A percentile compares a stretch with the other conserved stretches of the same genome.
These are phyloP conservation scores for Aspergillus indologenus DNA, from an alignment of 495 filamentous ascomycete genomes.

Conservation along the genomic window DNA sequence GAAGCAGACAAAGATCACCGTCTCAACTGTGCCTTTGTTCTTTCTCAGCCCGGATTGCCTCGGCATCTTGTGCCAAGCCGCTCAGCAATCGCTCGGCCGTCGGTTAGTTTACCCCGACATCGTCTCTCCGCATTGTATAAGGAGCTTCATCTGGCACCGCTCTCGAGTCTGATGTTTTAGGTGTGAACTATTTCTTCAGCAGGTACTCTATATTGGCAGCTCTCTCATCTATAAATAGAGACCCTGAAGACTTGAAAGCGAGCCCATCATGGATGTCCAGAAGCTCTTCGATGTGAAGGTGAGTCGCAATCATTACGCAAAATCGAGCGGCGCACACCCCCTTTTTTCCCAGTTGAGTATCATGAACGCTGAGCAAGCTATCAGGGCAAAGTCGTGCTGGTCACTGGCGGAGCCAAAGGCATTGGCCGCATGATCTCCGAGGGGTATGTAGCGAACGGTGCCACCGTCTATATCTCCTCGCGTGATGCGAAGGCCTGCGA, in stretches of 20 bases:
- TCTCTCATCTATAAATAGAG: too few relatives aligned
- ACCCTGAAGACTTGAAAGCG: conserved; percentile 2
- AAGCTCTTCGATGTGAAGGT: conserved; percentile 60
- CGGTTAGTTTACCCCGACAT: background rate
- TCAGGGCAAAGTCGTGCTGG: conserved; percentile 71
- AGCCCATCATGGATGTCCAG: conserved; percentile 49
- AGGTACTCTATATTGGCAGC: background rate
- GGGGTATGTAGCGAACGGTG: conserved; percentile 73
- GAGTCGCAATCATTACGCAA: conserved; percentile 9
- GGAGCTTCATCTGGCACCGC: background rate
- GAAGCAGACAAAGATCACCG: too few relatives aligned
- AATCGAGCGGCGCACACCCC: background rate
- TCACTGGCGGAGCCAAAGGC: conserved; percentile 68
- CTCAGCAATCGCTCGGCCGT: conserved; percentile 1
- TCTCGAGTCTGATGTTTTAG: background rate
- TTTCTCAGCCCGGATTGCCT: conserved; percentile 14
- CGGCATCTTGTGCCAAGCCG: conserved; percentile 15
- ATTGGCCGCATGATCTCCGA: conserved; percentile 81
- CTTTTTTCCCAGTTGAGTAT: background rate
- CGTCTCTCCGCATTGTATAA: background rate
- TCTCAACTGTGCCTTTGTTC: conserved; percentile 7
- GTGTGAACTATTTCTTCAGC: background rate
- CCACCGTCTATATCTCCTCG: conserved; percentile 80
- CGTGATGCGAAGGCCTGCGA: conserved; percentile 63
- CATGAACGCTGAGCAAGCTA: conserved; percentile 12